A percentile compares a stretch with the other conserved stretches of the same genome.
Evolutionary conservation across 176 grass and related monocot species (phyloP).

Genomic region (Poa annua): DNA sequence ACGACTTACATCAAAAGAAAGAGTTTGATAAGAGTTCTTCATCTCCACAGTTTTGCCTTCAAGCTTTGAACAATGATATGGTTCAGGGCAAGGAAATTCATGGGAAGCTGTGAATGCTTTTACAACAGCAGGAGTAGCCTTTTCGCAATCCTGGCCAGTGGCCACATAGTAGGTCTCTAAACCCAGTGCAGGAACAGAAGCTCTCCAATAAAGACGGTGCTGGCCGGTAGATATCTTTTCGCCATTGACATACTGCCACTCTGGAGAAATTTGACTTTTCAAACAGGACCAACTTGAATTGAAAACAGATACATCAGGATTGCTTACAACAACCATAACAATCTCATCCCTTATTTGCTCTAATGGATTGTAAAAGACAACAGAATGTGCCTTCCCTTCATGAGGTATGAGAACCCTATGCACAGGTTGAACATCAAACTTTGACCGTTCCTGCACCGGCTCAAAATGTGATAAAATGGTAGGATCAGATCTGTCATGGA

Average conservation of each 20-base stretch:
- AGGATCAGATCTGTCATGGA: constrained; percentile 83
- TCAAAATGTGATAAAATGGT: constrained; percentile 81
- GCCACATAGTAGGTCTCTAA: constrained; percentile 85
- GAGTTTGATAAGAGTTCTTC: constrained; percentile 65
- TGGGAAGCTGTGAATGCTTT: constrained; percentile 58
- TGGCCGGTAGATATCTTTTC: constrained; percentile 56
- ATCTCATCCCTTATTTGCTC: constrained; percentile 96
- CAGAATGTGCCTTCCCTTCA: constrained; percentile 61
- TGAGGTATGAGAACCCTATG: constrained; percentile 60
- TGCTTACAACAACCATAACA: constrained; percentile 82
- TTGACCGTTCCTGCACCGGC: constrained; percentile 75
- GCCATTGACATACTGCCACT: constrained; percentile 69
- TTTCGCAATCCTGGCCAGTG: constrained; percentile 69
- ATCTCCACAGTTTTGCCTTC: constrained; percentile 70
- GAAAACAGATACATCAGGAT: constrained; percentile 74
- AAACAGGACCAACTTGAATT: constrained; percentile 87
- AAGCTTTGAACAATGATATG: constrained; percentile 83
- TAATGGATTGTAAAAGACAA: constrained; percentile 79
- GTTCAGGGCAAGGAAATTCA: constrained; percentile 76
- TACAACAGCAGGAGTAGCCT: constrained; percentile 64
- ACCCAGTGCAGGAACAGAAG: constrained; percentile 89
- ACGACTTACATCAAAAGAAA: constrained; percentile 77
- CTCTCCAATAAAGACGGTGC: constrained; percentile 95
- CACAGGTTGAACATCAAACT: constrained; percentile 87
- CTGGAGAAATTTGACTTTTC: constrained; percentile 86